phyloP scores from a whole-genome alignment of 257 asterid genomes.

The Lycium barbarum region DNA sequence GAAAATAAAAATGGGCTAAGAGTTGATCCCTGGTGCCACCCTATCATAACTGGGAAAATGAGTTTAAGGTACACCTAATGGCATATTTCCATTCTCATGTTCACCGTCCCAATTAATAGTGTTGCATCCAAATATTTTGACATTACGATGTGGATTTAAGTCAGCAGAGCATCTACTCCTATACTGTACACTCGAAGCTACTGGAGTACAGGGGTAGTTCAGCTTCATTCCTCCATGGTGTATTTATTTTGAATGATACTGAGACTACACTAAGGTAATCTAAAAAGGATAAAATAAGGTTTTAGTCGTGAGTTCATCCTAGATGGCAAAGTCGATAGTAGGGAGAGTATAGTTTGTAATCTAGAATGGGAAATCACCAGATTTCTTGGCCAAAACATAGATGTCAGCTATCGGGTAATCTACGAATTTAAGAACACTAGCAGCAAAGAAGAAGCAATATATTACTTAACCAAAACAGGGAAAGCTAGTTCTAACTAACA shows the following conservation, averaged over 20 bases:
- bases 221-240: not conserved
- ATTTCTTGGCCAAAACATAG: not conserved
- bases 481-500: not conserved
- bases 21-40: no score
- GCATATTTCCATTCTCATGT: not conserved
- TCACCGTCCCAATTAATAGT: not conserved
- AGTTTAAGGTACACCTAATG: not conserved
- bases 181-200: not conserved
- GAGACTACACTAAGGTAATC: not conserved
- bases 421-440: slow-evolving; percentile 7
- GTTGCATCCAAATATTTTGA: not conserved
- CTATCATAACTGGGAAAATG: not conserved
- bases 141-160: not conserved
- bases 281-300: not conserved
- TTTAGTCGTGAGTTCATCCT: not conserved
- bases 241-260: not conserved
- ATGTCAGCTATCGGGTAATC: not conserved
- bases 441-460: not conserved
- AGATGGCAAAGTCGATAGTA: not conserved
- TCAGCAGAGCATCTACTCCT: not conserved
- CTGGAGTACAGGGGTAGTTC: not conserved
- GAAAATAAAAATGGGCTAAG: no score
- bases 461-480: not conserved
- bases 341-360: not conserved
- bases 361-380: not conserved